These are phyloP conservation scores for Elsinoe perseae DNA, from an alignment of 2,329 filamentous ascomycete species.

Conservation along the genomic window DNA sequence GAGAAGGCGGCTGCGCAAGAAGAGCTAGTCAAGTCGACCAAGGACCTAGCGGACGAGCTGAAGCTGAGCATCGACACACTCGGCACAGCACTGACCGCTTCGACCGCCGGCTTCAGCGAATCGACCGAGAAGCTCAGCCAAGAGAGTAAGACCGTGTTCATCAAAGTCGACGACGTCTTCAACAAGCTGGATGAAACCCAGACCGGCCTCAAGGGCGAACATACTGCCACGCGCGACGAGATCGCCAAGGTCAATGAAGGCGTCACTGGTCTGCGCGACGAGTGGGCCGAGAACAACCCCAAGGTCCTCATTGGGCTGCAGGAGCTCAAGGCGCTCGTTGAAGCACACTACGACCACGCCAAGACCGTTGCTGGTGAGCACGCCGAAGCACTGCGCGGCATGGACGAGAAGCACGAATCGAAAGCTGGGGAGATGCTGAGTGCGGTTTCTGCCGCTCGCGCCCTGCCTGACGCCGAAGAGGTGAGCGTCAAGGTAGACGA, in stretches of 20 bases:
- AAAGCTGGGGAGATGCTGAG: conserved; percentile 39
- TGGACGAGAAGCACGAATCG: conserved; percentile 25
- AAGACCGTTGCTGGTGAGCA: conserved; percentile 45
- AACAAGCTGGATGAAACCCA: conserved; percentile 68
- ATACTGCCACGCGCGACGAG: conserved; percentile 74
- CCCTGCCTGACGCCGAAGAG: conserved; percentile 35
- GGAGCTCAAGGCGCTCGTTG: conserved; percentile 74
- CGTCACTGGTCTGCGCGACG: conserved; percentile 68
- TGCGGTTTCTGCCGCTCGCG: conserved; percentile 35
- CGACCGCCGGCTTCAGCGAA: conserved; percentile 60
- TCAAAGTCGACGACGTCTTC: conserved; percentile 70
- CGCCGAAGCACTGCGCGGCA: conserved; percentile 38
- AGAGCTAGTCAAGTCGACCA: conserved; percentile 65
- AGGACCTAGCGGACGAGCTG: conserved; percentile 76
- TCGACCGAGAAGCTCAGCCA: conserved; percentile 67
- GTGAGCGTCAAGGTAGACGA: conserved; percentile 53
- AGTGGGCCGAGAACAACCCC: conserved; percentile 76
- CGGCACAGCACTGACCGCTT: conserved; percentile 50
- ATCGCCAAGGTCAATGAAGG: conserved; percentile 65
- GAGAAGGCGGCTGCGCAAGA: conserved; percentile 66
- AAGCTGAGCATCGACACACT: conserved; percentile 80
- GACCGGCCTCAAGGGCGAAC: conserved; percentile 65
- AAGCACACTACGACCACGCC: conserved; percentile 81
- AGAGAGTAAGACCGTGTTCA: conserved; percentile 80
- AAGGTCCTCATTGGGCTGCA: conserved; percentile 80